Conservation (phyloP, 2,329 filamentous ascomycete species). For the Trematosphaeria pertusa region DNA sequence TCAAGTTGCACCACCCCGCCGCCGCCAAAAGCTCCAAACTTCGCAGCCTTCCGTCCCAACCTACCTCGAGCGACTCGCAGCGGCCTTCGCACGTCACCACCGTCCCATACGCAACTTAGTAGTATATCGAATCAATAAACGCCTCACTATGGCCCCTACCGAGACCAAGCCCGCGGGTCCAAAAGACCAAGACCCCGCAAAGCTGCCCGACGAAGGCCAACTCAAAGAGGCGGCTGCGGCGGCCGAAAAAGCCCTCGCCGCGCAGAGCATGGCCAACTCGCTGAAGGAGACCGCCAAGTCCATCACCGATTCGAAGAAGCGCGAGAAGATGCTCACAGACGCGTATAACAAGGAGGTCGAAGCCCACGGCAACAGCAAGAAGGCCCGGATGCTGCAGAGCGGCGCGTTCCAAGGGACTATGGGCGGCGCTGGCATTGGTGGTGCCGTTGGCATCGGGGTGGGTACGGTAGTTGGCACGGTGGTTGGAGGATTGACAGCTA, state of each 20-base stretch:
- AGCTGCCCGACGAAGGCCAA: slow-evolving; percentile 33
- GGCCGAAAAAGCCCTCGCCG: slow-evolving; percentile 37
- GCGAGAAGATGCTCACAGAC: slow-evolving; percentile 42
- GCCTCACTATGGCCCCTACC: no score
- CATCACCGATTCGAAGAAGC: slow-evolving; percentile 41
- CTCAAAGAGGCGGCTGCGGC: slow-evolving; percentile 38
- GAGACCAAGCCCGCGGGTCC: no score
- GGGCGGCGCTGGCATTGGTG: slow-evolving; percentile 53
- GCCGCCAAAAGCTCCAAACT: neutral
- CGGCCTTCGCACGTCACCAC: no score
- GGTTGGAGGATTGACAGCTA: slow-evolving; percentile 48
- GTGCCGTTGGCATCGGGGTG: slow-evolving; percentile 49
- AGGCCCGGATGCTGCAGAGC: slow-evolving; percentile 40
- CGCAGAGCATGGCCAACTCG: slow-evolving; percentile 35
- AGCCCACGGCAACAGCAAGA: slow-evolving; percentile 43
- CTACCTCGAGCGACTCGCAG: neutral
- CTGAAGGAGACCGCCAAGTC: slow-evolving; percentile 32
- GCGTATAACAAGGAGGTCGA: slow-evolving; percentile 44
- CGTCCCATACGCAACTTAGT: no score
- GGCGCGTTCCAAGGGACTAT: slow-evolving; percentile 51
- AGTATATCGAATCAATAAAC: no score
- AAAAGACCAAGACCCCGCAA: slow-evolving; percentile 23
- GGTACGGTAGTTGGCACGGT: slow-evolving; percentile 52
- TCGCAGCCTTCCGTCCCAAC: neutral
- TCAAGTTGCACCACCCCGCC: slow-evolving; percentile 5